Evolutionary conservation across 352 stramenopile genomes (phyloP), one percentile per base, ranked within the genome.

Genomic region (Phytophthora cryptogea): DNA sequence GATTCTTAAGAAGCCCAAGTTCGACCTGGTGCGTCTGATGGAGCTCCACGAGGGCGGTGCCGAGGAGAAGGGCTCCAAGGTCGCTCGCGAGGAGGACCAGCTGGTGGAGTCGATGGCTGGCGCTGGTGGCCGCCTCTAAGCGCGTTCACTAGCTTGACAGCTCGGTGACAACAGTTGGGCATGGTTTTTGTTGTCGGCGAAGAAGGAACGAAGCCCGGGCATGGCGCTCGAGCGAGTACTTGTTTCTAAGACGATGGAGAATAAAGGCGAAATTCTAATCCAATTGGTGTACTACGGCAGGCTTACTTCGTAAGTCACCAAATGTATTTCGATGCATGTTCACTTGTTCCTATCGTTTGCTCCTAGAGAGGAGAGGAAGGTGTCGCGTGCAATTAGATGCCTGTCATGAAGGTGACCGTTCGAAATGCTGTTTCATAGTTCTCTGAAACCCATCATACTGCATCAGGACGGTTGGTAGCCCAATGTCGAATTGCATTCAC

Each of bases 1-100:
- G 95, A 97, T 99, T 47, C 88, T 99, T 35, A 99, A 99, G 94
- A 99, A 99, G 90, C 98, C 98, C 50, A 99, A 99, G 90, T 99
- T 99, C 74, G 98, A 99, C 90, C 78, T 99, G 37, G 96, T 96
- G 54, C 98, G 98, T 75, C 85, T 99, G 45, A 99, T 99, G 98
- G 98, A 99, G 77, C 97, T 99, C 74, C 98, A 99, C 86, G 97
- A 98, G 46, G 94, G 97, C 40, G 88, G 86, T 54, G 86, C 81
- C 56, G 92, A 97, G 59, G 93, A 97, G 70, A 95, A 94, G 78
- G 93, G 93, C 49, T 88, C 88, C 60, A 95, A 95, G 74, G 82
- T 98, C 28, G 85, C 88, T 55, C 87, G 88, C 51, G 73, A 89
- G 59, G 83, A 95, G 66, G 83, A 94, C 66, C 83, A 91, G 74